A percentile compares a stretch with the other conserved stretches of the same genome.
Evolutionary conservation across 257 asterid species (phyloP).

Genomic region (Solanum dulcamara): DNA sequence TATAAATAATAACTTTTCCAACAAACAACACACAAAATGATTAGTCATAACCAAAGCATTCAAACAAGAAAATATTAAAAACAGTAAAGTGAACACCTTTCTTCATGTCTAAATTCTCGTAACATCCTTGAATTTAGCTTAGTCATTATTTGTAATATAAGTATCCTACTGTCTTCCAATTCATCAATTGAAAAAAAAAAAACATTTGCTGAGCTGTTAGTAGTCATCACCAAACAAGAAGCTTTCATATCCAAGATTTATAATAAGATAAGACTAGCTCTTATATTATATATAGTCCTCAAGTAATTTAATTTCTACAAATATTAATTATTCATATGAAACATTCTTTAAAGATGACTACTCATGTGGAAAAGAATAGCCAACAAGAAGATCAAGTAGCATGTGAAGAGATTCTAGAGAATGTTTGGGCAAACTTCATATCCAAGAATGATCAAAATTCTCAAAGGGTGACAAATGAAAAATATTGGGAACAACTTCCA

Average conservation of each 20-base stretch:
- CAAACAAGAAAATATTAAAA: background rate
- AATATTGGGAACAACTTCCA: slow-evolving; percentile 32
- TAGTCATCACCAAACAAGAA: background rate
- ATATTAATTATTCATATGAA: background rate
- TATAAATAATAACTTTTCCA: background rate
- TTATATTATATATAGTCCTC: background rate
- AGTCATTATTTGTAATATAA: background rate
- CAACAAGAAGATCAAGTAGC: background rate
- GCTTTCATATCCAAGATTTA: background rate
- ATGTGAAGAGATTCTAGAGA: background rate
- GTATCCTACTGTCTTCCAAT: slow-evolving; percentile 2
- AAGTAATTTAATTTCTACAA: background rate
- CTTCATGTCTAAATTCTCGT: slow-evolving; percentile 4
- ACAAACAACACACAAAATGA: background rate
- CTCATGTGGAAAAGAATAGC: background rate
- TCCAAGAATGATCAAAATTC: background rate
- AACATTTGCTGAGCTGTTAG: background rate
- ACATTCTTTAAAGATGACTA: background rate
- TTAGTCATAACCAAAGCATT: background rate
- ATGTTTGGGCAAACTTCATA: slow-evolving; percentile 7
- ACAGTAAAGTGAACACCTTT: background rate
- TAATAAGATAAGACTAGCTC: background rate
- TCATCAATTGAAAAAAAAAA: background rate
- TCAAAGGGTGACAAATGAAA: background rate
- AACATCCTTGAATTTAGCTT: slow-evolving; percentile 1